Conservation (phyloP, 2,329 filamentous ascomycete genomes). For the Fusarium sublunatum region DNA sequence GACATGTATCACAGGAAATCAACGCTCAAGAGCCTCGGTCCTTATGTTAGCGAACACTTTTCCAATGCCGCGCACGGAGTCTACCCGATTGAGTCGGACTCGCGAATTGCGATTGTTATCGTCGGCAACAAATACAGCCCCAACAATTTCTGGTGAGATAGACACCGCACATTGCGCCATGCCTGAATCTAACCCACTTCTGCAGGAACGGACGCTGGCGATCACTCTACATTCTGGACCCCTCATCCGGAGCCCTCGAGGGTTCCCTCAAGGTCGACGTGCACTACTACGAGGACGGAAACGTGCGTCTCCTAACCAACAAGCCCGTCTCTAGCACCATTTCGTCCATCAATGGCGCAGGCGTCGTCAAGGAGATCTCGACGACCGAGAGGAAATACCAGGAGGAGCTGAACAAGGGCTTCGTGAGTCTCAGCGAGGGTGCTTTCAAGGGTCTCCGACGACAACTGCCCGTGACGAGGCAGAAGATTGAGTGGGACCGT, state of each 20-base stretch:
- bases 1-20: constrained; percentile 72
- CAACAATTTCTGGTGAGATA: constrained; percentile 89
- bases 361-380: constrained; percentile 82
- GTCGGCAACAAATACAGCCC: constrained; percentile 98
- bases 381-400: constrained; percentile 90
- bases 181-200: constrained; percentile 32
- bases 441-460: constrained; percentile 93
- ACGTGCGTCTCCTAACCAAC: constrained; percentile 91
- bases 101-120: constrained; percentile 81
- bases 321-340: constrained; percentile 76
- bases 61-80: constrained; percentile 83
- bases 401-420: constrained; percentile 92
- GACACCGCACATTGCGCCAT: not conserved
- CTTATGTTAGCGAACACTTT: constrained; percentile 90
- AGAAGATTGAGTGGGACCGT: constrained; percentile 99
- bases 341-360: constrained; percentile 71
- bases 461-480: constrained; percentile 94
- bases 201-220: constrained; percentile 94
- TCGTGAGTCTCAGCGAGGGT: constrained; percentile 88
- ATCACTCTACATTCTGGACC: constrained; percentile 82
- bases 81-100: constrained; percentile 81
- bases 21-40: constrained; percentile 78
- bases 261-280: constrained; percentile 93
- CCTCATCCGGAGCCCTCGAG: constrained; percentile 73
- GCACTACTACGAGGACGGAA: constrained; percentile 99